phyloP scores from a whole-genome alignment of 371 early-diverging fungal genomes.

The Apophysomyces sp. region DNA sequence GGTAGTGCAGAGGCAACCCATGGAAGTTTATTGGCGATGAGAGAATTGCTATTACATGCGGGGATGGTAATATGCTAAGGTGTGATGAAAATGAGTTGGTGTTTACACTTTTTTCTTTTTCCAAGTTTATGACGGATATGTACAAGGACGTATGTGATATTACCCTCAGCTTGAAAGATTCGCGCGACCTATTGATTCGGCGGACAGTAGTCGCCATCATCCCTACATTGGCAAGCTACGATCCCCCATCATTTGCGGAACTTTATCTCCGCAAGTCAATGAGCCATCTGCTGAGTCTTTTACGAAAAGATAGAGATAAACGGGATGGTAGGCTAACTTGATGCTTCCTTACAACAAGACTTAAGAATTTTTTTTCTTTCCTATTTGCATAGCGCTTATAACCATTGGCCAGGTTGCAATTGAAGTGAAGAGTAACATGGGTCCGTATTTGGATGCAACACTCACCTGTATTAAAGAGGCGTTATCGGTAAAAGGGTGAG shows the following conservation, averaged over 20 bases:
- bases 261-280: constrained; percentile 74
- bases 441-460: constrained; percentile 78
- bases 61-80: constrained; percentile 63
- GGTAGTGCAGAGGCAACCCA: constrained; percentile 84
- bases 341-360: background rate
- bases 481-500: constrained; percentile 53
- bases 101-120: background rate
- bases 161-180: constrained; percentile 78
- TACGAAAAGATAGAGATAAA: constrained; percentile 81
- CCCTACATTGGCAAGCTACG: constrained; percentile 83
- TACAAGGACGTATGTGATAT: constrained; percentile 80
- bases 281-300: constrained; percentile 71
- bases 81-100: background rate
- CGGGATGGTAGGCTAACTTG: constrained; percentile 44
- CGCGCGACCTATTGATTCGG: constrained; percentile 80
- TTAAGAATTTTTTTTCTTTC: too few relatives aligned
- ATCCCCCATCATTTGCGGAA: constrained; percentile 75
- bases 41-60: constrained; percentile 80
- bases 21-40: constrained; percentile 82
- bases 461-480: constrained; percentile 74
- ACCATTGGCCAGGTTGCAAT: constrained; percentile 89
- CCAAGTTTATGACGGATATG: constrained; percentile 81
- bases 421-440: constrained; percentile 80
- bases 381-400: constrained; percentile 60
- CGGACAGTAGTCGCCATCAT: constrained; percentile 83